Evolutionary conservation across 2,329 filamentous ascomycete genomes (phyloP).

Genomic region (Capronia coronata): DNA sequence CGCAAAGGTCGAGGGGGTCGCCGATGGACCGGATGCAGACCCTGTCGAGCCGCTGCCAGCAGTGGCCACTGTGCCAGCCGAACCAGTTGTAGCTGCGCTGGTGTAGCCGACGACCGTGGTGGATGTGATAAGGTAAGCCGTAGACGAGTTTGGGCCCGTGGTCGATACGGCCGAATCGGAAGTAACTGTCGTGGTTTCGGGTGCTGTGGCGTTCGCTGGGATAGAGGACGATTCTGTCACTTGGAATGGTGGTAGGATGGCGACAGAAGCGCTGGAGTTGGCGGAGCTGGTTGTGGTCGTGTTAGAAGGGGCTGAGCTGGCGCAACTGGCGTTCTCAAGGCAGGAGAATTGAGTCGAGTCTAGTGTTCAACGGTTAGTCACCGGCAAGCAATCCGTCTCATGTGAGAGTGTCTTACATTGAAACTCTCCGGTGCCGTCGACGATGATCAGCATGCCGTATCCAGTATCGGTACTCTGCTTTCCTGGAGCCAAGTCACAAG

Average conservation of each 20-base stretch:
- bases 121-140: not conserved
- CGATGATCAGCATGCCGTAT: conserved; percentile 29
- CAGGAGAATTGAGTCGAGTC: conserved; percentile 29
- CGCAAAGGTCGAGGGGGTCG: conserved; percentile 12
- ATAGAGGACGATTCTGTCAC: conserved; percentile 7
- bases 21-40: conserved; percentile 1
- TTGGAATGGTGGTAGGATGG: conserved; percentile 12
- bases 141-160: no score
- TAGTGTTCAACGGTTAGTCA: not conserved
- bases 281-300: conserved; percentile 3
- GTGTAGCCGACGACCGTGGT: conserved; percentile 7
- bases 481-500: conserved; percentile 23
- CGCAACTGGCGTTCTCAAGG: conserved; percentile 15
- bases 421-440: conserved; percentile 28
- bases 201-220: not conserved
- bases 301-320: conserved; percentile 1
- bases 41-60: not conserved
- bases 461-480: conserved; percentile 21
- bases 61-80: not conserved
- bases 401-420: conserved; percentile 22
- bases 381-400: not conserved
- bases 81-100: not conserved
- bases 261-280: conserved; percentile 8
- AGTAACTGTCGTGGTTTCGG: conserved; percentile 1
- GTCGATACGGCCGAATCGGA: not conserved